These are phyloP conservation scores for Tuber magnatum DNA, from an alignment of 495 filamentous ascomycete species.

Conservation along the genomic window DNA sequence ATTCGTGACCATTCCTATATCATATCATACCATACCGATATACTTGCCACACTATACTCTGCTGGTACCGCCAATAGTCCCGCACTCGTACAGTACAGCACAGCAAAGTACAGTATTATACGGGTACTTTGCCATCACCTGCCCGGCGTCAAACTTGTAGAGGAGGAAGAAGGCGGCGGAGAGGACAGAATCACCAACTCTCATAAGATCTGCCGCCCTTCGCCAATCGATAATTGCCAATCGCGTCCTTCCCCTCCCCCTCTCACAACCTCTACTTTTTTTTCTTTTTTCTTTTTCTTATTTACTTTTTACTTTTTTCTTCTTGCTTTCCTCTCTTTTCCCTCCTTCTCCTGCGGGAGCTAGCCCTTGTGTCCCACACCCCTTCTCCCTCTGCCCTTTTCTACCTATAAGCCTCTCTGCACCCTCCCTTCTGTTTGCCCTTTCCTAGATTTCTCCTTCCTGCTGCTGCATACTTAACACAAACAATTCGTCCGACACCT, in stretches of 20 bases:
- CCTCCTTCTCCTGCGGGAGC: background rate
- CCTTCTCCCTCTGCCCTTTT: background rate
- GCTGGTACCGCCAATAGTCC: too few relatives aligned
- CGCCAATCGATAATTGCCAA: slow-evolving; percentile 2
- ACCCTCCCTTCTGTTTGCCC: background rate
- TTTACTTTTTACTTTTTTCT: background rate
- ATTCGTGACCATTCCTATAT: too few relatives aligned
- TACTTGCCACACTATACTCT: too few relatives aligned
- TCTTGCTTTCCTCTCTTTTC: background rate
- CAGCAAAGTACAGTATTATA: too few relatives aligned
- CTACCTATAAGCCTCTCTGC: slow-evolving; percentile 4
- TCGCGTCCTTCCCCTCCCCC: background rate
- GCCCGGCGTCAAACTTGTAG: background rate
- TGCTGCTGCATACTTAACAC: slow-evolving; percentile 2
- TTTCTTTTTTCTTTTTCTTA: background rate
- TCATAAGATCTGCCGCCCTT: background rate
- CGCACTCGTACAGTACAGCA: too few relatives aligned
- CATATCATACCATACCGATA: too few relatives aligned
- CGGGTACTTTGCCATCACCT: background rate
- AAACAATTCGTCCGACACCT: background rate
- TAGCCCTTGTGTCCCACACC: background rate
- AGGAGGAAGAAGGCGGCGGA: background rate
- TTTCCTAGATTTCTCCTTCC: background rate
- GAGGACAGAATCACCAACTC: background rate
- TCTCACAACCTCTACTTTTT: background rate